Base-by-base conservation (phyloP, 495 filamentous ascomycete genomes). In the Melanomma pulvis-pyrius region DNA sequence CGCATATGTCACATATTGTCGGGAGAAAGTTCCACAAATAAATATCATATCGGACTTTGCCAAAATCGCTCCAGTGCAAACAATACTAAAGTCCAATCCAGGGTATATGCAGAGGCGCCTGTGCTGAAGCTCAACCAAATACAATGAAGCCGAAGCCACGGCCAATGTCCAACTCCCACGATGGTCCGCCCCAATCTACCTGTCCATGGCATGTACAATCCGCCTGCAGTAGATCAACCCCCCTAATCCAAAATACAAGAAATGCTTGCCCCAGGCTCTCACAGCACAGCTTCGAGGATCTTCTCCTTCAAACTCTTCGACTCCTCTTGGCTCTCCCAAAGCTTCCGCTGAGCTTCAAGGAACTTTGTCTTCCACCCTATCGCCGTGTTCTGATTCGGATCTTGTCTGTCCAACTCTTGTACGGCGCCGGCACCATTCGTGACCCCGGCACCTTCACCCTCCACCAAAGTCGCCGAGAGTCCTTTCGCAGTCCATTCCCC, bases 201-300 rank as follows among this genome's bases (percentile, higher is more conserved):
- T 7, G 32, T 50, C 48, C 48, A 26, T 34, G n/a, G 19, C 26
- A 32, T 55, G 6, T 32, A 30, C 17, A 44, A 44, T 6, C 39
- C 39, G 17, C 3, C 39, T 3, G 3, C 9, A 12, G 39, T 44
- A 15, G 8, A 3, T 15, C 39, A 15, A 12, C 4, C 39, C 4
- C 39, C 13, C 39, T 44, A 44, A 44, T n/a, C 9, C 17, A n/a
- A n/a, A 44, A n/a, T n/a, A 44, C 39, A 44, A 44, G 39, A 30
- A 30, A 55, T 30, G 13, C 28, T 15, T 17, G n/a, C 7, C 29
- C 13, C 17, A 55, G 6, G 9, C 17, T 30, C 48, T 34, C 60
- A 77, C 81, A 86, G 82, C 21, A 86, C 84, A 2, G 82, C 84
- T 68, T 86, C 82, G 7, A 86, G 70, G 19, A 86, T 83, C 58